These are phyloP conservation scores for Mollisiaceae sp. DNA, from an alignment of 2,329 filamentous ascomycete species.

Conservation along the genomic window DNA sequence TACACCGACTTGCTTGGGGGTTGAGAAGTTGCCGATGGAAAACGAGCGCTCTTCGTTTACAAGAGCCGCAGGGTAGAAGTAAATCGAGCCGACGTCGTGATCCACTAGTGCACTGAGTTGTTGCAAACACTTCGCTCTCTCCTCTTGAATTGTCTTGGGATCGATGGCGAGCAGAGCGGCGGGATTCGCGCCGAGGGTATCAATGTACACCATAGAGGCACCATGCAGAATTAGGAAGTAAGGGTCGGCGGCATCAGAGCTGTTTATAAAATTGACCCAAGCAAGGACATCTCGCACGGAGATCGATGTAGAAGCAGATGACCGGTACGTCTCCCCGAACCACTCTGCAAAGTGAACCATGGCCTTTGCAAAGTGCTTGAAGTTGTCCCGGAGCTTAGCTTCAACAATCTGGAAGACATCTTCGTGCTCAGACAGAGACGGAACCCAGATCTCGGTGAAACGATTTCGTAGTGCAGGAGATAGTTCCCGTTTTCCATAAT, in stretches of 20 bases:
- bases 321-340: conserved; percentile 85
- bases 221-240: conserved; percentile 73
- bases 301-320: conserved; percentile 74
- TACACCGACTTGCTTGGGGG: conserved; percentile 58
- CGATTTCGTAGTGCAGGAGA: conserved; percentile 94
- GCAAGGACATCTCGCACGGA: conserved; percentile 91
- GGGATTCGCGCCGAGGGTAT: conserved; percentile 93
- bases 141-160: conserved; percentile 69
- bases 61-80: conserved; percentile 67
- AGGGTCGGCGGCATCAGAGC: conserved; percentile 47
- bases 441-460: conserved; percentile 99
- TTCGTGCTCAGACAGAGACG: conserved; percentile 79
- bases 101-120: conserved; percentile 72
- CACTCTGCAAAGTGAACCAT: conserved; percentile 91
- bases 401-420: conserved; percentile 88
- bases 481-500: conserved; percentile 97
- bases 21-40: conserved; percentile 75
- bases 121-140: conserved; percentile 74
- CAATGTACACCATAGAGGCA: conserved; percentile 93
- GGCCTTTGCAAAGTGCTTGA: conserved; percentile 62
- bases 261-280: conserved; percentile 93
- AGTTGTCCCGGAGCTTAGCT: conserved; percentile 68
- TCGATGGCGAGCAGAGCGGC: conserved; percentile 82
- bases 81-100: conserved; percentile 67
- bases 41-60: conserved; percentile 58